phyloP scores from a whole-genome alignment of 257 asterid genomes.

The Solanum lycopersicoides region DNA sequence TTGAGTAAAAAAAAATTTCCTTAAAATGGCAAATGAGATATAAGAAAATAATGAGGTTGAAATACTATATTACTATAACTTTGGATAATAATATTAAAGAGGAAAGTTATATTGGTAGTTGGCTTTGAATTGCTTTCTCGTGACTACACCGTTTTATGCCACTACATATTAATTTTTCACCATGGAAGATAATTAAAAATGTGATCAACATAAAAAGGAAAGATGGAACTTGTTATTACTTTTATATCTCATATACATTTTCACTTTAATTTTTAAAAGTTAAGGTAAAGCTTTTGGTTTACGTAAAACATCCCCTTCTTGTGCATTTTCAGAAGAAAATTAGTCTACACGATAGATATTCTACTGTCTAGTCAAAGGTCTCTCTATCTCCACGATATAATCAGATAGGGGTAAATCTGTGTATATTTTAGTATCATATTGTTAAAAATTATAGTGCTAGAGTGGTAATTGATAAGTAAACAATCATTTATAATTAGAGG shows the following conservation, averaged over 20 bases:
- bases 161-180: background rate
- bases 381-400: no score
- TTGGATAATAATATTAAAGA: background rate
- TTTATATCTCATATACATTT: background rate
- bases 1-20: background rate
- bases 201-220: background rate
- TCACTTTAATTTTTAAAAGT: background rate
- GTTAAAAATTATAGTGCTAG: no score
- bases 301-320: background rate
- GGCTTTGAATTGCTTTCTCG: background rate
- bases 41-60: background rate
- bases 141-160: background rate
- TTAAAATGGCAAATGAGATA: background rate
- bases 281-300: background rate
- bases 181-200: background rate
- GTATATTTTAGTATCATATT: background rate
- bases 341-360: background rate
- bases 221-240: background rate
- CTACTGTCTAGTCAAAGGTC: no score
- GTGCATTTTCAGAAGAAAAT: background rate
- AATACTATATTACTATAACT: background rate
- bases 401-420: background rate
- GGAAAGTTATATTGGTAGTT: background rate
- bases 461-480: no score
- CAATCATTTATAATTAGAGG: no score